These are phyloP conservation scores for Gossypium aridum DNA, from an alignment of 441 rosid genomes.

Conservation along the genomic window DNA sequence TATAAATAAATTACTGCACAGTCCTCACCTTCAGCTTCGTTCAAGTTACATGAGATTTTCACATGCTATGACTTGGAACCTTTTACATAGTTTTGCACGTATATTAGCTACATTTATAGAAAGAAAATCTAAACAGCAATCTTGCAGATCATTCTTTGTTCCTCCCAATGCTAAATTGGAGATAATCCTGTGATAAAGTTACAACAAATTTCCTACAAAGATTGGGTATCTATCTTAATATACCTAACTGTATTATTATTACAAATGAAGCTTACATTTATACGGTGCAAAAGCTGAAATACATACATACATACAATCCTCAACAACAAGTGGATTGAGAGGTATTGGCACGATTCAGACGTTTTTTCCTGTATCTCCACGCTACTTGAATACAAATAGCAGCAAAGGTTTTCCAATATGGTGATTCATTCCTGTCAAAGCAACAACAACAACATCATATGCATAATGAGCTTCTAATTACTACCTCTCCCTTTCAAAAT, in stretches of 20 bases:
- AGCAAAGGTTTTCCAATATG: conserved; percentile 66
- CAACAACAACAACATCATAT: not conserved
- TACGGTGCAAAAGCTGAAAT: not conserved
- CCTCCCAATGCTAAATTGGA: not conserved
- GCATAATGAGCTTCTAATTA: not conserved
- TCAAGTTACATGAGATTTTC: not conserved
- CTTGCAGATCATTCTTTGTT: not conserved
- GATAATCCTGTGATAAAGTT: not conserved
- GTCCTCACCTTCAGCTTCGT: not conserved
- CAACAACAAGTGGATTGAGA: conserved; percentile 9
- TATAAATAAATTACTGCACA: not conserved
- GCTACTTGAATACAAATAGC: conserved; percentile 70
- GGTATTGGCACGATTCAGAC: conserved; percentile 26
- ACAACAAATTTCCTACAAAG: not conserved
- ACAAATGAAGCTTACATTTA: not conserved
- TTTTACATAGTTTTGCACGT: not conserved
- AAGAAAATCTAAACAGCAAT: not conserved
- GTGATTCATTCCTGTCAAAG: conserved; percentile 57
- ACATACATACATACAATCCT: not conserved
- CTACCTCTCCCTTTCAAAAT: not conserved
- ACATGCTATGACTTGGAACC: not conserved
- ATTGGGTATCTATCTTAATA: not conserved
- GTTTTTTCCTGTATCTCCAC: conserved; percentile 68
- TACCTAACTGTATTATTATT: not conserved
- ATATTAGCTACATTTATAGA: not conserved